Evolutionary conservation across 306 rosid genomes (phyloP).

Genomic region (Abrus precatorius): DNA sequence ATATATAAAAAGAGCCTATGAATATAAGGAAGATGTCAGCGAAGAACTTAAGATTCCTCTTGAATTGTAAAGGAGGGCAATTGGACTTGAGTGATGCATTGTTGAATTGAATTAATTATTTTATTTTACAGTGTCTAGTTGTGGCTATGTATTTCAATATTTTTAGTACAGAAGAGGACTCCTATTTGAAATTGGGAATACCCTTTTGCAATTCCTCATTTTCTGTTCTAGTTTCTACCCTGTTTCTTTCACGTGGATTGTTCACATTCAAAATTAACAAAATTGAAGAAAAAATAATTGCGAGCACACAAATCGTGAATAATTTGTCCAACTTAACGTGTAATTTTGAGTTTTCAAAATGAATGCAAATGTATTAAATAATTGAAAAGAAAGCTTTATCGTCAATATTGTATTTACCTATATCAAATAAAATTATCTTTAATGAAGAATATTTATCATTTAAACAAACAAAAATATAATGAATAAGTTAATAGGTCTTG

Average conservation of each 20-base stretch:
- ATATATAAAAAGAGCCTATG: constrained; percentile 26
- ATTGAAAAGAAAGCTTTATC: too few relatives aligned
- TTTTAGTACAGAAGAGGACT: neutral
- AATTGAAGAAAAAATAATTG: neutral
- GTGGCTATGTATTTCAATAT: neutral
- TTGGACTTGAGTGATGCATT: neutral
- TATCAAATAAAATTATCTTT: too few relatives aligned
- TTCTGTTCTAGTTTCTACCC: constrained; percentile 10
- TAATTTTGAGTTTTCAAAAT: too few relatives aligned
- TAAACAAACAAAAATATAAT: too few relatives aligned
- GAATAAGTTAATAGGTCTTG: too few relatives aligned
- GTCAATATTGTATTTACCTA: too few relatives aligned
- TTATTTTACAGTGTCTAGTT: constrained; percentile 4
- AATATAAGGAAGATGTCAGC: neutral
- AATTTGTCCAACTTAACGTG: too few relatives aligned
- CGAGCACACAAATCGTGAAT: neutral
- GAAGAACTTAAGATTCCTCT: constrained; percentile 16
- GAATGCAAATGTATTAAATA: too few relatives aligned
- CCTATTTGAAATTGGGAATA: constrained; percentile 18
- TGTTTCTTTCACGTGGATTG: neutral
- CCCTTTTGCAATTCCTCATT: neutral
- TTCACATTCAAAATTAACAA: neutral
- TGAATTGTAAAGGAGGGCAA: constrained; percentile 27
- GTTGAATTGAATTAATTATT: constrained; percentile 48
- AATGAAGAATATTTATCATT: too few relatives aligned